phyloP scores from a whole-genome alignment of 192 early-diverging fungal genomes.

The Funneliformis geosporum region DNA sequence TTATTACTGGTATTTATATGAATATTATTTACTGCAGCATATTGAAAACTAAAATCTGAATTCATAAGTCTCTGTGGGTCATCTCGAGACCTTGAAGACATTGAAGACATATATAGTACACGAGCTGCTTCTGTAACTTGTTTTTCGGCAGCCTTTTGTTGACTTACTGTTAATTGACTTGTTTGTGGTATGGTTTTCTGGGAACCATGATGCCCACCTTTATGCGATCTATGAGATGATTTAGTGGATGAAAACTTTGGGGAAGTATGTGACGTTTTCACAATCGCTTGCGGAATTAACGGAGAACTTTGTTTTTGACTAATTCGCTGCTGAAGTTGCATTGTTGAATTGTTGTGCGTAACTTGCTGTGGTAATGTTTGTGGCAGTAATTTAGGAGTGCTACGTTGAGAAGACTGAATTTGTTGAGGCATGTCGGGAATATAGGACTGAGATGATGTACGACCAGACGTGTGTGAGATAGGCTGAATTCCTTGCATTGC shows the following conservation, averaged over 20 bases:
- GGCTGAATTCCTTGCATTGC: background rate
- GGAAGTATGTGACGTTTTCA: background rate
- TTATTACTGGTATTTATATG: background rate
- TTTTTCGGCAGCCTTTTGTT: background rate
- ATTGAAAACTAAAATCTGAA: background rate
- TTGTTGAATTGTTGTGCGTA: background rate
- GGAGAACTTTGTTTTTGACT: background rate
- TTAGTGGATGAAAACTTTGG: background rate
- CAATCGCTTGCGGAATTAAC: background rate
- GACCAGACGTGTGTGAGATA: background rate
- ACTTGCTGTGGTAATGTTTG: background rate
- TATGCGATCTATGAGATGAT: constrained; percentile 1
- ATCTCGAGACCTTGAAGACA: background rate
- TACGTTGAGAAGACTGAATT: background rate
- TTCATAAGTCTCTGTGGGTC: constrained; percentile 9
- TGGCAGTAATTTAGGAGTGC: background rate
- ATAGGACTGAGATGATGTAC: background rate
- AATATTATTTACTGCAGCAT: background rate
- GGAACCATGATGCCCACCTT: background rate
- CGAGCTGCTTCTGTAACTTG: background rate
- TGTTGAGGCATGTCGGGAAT: background rate
- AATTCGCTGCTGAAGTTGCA: background rate
- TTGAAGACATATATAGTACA: background rate
- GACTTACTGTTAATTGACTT: background rate
- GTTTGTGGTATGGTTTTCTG: constrained; percentile 1